Evolutionary conservation across 2,329 filamentous ascomycete genomes (phyloP), one percentile per base, ranked within the genome.

Genomic region (Neoarthrinium moseri): DNA sequence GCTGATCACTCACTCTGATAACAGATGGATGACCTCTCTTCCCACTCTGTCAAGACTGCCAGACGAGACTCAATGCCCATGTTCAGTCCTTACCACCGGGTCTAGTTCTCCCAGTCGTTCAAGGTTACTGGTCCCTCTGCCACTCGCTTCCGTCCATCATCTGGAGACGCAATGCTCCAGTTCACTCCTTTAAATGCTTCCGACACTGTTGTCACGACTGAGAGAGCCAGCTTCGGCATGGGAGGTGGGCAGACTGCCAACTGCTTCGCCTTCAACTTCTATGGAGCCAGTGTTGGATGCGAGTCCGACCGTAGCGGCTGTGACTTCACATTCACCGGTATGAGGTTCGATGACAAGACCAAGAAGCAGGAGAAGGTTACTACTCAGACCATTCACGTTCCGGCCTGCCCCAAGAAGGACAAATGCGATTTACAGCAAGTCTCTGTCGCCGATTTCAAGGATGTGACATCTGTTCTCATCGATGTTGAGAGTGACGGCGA

Each of bases 401-500:
- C 57, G 37, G 53, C 54, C 20, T 64, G 60, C 22, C n/a, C 35
- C 7, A 26, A 50, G 10, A 35, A 35, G 22, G 42, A 45, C 4
- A 44, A 53, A 6, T 62, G 60, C 50, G 33, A 52, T 29, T 50
- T 63, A 27, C 39, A 45, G 6, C 54, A 55, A 8, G 39, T 60
- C 24, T 30, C 38, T 3, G 35, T 64, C 18, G 45, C 40, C 13
- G 52, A 52, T 5, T 61, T 63, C 30, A 43, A 57, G 21, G 50
- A 41, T 21, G 21, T 64, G 20, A 61, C 58, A 27, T 64, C 66
- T 3, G 48, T 77, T 53, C 62, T 63, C 7, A 59, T 75, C 33
- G 64, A 67, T n/a, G 56, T 69, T 11, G 66, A 63, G n/a, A 63
- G 63, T n/a, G 56, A 57, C n/a, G 59, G 56, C 4, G 46, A 65